Percentiles rank a stretch among this genome's conserved stretches.
phyloP scores from a whole-genome alignment of 1,139 yeast species.

The Wickerhamomyces sp. region DNA sequence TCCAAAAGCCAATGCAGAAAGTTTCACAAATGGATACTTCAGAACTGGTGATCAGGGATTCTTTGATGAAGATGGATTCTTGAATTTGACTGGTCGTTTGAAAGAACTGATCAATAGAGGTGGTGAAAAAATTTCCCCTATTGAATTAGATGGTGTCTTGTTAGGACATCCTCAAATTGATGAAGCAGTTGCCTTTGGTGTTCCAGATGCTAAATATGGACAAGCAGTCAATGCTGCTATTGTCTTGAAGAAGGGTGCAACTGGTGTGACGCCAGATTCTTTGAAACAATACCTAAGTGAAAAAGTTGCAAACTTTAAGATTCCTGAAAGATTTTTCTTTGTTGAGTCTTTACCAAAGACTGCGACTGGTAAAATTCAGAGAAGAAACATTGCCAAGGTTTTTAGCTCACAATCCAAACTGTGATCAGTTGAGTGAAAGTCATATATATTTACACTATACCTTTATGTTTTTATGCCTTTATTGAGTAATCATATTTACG shows the following conservation, averaged over 20 bases:
- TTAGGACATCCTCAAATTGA: slow-evolving; percentile 50
- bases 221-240: slow-evolving; percentile 64
- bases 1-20: slow-evolving; percentile 58
- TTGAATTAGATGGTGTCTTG: slow-evolving; percentile 56
- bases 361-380: slow-evolving; percentile 67
- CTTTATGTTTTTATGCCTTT: not conserved
- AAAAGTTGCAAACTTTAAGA: slow-evolving; percentile 49
- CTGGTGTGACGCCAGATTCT: slow-evolving; percentile 35
- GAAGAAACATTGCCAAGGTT: slow-evolving; percentile 49
- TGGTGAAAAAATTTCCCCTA: slow-evolving; percentile 67
- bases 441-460: not conserved
- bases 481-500: not conserved
- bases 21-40: slow-evolving; percentile 55
- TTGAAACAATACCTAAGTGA: slow-evolving; percentile 38
- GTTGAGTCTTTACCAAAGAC: slow-evolving; percentile 63
- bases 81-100: slow-evolving; percentile 57
- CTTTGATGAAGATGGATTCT: slow-evolving; percentile 52
- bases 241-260: slow-evolving; percentile 40
- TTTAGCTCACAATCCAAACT: slow-evolving; percentile 35
- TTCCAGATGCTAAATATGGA: slow-evolving; percentile 58
- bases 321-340: slow-evolving; percentile 51
- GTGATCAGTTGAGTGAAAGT: slow-evolving; percentile 11
- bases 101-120: slow-evolving; percentile 66
- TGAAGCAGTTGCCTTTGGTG: slow-evolving; percentile 68
- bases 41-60: slow-evolving; percentile 72